Conservation (phyloP, 345 rosid genomes). For the Acer yangbiense region DNA sequence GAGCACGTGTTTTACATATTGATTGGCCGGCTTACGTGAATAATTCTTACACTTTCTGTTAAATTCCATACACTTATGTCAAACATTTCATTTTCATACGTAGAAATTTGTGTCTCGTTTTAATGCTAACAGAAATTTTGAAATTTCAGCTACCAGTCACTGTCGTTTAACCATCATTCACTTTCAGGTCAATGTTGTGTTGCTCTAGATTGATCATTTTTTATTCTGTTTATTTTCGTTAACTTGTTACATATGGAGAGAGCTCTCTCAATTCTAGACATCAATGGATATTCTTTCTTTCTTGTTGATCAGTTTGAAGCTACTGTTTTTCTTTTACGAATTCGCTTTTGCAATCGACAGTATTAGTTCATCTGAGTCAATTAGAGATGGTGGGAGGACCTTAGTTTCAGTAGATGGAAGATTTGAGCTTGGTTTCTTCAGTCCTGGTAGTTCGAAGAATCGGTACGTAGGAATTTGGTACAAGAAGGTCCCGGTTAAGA, state of each 20-base stretch:
- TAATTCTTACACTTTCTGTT: no score
- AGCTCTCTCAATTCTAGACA: not conserved
- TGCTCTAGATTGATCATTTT: not conserved
- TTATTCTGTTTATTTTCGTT: not conserved
- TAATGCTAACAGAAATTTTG: no score
- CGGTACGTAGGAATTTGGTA: constrained; percentile 58
- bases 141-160: no score
- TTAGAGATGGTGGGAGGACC: constrained; percentile 19
- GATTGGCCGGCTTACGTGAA: no score
- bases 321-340: not conserved
- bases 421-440: constrained; percentile 46
- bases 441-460: constrained; percentile 38
- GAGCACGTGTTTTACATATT: no score
- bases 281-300: not conserved
- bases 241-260: not conserved
- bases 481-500: constrained; percentile 34
- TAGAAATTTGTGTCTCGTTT: not conserved
- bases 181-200: not conserved
- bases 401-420: constrained; percentile 29
- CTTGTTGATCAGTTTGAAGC: not conserved
- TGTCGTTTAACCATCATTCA: not conserved
- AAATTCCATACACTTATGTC: not conserved
- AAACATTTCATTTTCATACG: not conserved
- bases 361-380: not conserved
- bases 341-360: not conserved